A percentile compares a stretch with the other conserved stretches of the same genome.
Conservation (phyloP, 768 basidiomycete species). For the Boletus rex-veris region DNA sequence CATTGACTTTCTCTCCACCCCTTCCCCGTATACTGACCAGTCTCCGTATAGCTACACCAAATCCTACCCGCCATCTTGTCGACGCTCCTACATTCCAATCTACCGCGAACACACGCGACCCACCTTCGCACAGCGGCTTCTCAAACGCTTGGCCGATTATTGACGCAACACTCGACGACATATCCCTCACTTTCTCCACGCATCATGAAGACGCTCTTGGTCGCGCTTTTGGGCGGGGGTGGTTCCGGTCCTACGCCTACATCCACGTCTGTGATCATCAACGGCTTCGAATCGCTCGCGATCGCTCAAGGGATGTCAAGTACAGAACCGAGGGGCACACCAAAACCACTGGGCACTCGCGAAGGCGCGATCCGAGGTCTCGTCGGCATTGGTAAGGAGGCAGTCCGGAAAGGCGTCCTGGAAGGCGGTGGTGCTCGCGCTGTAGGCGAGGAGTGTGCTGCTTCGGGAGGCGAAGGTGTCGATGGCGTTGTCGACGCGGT, state of each 20-base stretch:
- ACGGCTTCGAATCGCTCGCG: slow-evolving; percentile 27
- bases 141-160: slow-evolving; percentile 76
- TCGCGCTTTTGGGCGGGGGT: slow-evolving; percentile 62
- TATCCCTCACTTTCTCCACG: slow-evolving; percentile 85
- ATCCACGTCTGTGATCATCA: slow-evolving; percentile 16
- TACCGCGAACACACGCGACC: slow-evolving; percentile 66
- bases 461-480: slow-evolving; percentile 30
- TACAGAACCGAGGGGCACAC: slow-evolving; percentile 36
- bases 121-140: slow-evolving; percentile 78
- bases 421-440: slow-evolving; percentile 77
- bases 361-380: slow-evolving; percentile 90
- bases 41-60: slow-evolving; percentile 78
- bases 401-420: slow-evolving; percentile 76
- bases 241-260: slow-evolving; percentile 8
- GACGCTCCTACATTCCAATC: slow-evolving; percentile 80
- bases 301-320: slow-evolving; percentile 30
- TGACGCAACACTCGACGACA: slow-evolving; percentile 81
- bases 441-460: slow-evolving; percentile 62
- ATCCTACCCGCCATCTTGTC: slow-evolving; percentile 91
- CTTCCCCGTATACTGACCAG: neutral
- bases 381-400: slow-evolving; percentile 80
- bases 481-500: slow-evolving; percentile 54
- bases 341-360: slow-evolving; percentile 75
- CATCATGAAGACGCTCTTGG: slow-evolving; percentile 89
- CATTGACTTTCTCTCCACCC: neutral